phyloP scores from a whole-genome alignment of 768 basidiomycete species.

The Paxillus rubicundulus region DNA sequence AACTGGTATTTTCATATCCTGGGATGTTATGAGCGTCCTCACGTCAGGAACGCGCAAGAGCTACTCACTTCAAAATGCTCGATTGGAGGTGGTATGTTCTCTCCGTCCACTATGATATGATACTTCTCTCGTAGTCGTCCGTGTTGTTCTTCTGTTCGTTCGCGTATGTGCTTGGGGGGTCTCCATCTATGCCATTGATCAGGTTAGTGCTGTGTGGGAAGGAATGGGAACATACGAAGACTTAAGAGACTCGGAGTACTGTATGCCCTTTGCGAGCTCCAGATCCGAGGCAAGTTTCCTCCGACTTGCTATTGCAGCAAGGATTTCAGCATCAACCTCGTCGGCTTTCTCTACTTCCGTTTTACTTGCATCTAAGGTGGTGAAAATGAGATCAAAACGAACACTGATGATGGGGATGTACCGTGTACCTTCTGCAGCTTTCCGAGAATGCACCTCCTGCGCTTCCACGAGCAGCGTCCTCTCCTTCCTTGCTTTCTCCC shows the following conservation, averaged over 20 bases:
- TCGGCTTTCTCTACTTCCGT: slow-evolving; percentile 80
- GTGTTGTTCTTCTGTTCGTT: slow-evolving; percentile 66
- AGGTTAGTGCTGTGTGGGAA: background rate
- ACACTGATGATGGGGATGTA: background rate
- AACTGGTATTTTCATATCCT: slow-evolving; percentile 99
- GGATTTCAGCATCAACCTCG: slow-evolving; percentile 87
- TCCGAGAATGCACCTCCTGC: slow-evolving; percentile 87
- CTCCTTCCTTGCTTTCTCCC: slow-evolving; percentile 78
- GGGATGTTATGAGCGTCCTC: slow-evolving; percentile 13
- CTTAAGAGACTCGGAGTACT: slow-evolving; percentile 82
- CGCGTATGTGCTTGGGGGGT: slow-evolving; percentile 80
- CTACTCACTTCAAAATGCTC: slow-evolving; percentile 71
- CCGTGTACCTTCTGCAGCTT: slow-evolving; percentile 71
- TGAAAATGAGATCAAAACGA: slow-evolving; percentile 15
- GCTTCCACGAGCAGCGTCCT: slow-evolving; percentile 89
- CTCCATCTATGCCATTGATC: slow-evolving; percentile 62
- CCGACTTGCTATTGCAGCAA: slow-evolving; percentile 88
- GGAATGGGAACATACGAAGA: slow-evolving; percentile 57
- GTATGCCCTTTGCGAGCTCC: slow-evolving; percentile 90
- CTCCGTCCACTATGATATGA: slow-evolving; percentile 94
- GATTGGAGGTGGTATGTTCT: slow-evolving; percentile 91
- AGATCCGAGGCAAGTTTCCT: slow-evolving; percentile 89
- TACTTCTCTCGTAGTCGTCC: slow-evolving; percentile 80
- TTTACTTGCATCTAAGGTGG: slow-evolving; percentile 72
- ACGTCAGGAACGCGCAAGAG: background rate